Evolutionary conservation across 257 asterid genomes (phyloP), one percentile per base, ranked within the genome.

Genomic region (Plantago major): DNA sequence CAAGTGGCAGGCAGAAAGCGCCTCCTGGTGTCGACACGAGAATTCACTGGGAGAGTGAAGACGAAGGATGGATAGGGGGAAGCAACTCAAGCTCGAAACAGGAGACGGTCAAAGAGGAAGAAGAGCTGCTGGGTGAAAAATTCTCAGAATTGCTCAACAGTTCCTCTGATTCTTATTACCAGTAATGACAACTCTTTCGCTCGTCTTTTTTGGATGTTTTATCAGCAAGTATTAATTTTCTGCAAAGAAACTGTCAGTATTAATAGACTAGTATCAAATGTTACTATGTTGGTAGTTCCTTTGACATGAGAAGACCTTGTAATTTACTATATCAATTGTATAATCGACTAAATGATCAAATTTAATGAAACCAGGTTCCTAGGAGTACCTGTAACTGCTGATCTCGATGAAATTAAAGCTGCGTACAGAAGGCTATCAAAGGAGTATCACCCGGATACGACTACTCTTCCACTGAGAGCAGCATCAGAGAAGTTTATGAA

Each of bases 381-480:
- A 60, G 95, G 96, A 48, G 84, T 88, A 65, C 63, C 91, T 46
- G 84, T 83, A 59, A 82, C 62, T 48, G 89, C 98, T 52, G 96
- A 90, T 50, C 22, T 80, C 22, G 98, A 90, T 63, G 96, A 90
- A 63, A 88, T 90, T 50, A 90, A 88, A 79, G 78, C 88, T 5
- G 98, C 95, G 51, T 88, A 90, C 75, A 50, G 96, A 57, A 85
- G 85, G 64, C 60, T 88, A 54, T 83, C 94, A 2, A 85, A 90
- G 84, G 97, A 90, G 57, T 90, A 85, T 54, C 97, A 90, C 74
- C 93, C 95, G n/a, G 97, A 87, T 84, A 84, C 96, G 16, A 90
- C 97, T 40, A 71, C 78, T n/a, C 96, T 90, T 66, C 98, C 95
- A n/a, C 72, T 88, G 37, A 79, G 82, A 76, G 74, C 80, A 22